Base-by-base conservation (phyloP, 768 basidiomycete species). In the Suillus fuscotomentosus region DNA sequence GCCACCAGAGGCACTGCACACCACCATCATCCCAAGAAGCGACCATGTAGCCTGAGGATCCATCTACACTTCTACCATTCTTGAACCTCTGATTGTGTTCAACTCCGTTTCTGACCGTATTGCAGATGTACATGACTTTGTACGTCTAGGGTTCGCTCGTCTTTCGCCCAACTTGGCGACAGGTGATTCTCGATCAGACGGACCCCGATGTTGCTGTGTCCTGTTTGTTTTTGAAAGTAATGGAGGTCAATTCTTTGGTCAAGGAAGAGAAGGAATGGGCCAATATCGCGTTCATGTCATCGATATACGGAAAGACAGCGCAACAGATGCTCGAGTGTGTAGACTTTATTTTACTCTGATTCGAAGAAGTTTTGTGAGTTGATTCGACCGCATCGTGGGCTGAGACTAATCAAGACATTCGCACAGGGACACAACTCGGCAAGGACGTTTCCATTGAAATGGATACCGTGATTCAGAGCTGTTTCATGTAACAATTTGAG, bases 311-410 rank as follows among this genome's bases (percentile, higher is more conserved):
- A 17, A 34, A 43, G 17, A 54, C 24, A 17, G 64, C 53, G n/a
- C 48, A 60, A 36, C 47, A 31, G 42, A 61, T 57, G n/a, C 11
- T 50, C 2, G 59, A 66, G 36, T 66, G 65, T 13, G 57, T 50
- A 14, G 24, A 66, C 31, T 31, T 31, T 31, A 5, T 31, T 31
- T 20, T 60, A 66, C 31, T 31, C 31, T 31, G 31, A 31, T 31
- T 31, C 5, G 5, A 31, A 31, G 31, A 31, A 31, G 31, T 31
- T 31, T 31, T 31, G 31, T 31, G 31, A 31, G 31, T 31, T 31
- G 31, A 31, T 31, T 31, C 31, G 31, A 31, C 31, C 5, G 31
- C 31, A 31, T 31, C 31, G 31, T 31, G 31, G 31, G 27, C 15
- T 15, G 14, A 24, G 34, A 34, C 20, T 50, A 17, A 20, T 17